Conservation (phyloP, 2,329 filamentous ascomycete genomes). For the Aspergillus flavus region DNA sequence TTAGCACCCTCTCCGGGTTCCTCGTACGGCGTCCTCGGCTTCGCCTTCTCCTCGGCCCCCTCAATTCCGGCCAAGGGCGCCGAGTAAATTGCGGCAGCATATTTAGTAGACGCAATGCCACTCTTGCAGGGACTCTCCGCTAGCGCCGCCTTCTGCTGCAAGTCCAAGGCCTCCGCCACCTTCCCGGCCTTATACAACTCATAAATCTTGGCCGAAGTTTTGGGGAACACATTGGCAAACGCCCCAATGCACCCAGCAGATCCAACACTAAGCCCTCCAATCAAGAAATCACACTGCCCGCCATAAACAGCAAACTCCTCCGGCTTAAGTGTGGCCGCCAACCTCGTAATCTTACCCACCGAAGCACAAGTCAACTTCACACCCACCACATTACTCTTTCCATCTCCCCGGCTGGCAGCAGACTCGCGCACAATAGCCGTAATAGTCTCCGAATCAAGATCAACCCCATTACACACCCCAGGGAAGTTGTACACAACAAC, state of each 20-base stretch:
- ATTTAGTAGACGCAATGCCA: conserved; percentile 70
- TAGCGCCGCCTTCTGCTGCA: conserved; percentile 65
- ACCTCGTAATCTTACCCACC: conserved; percentile 62
- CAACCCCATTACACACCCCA: conserved; percentile 67
- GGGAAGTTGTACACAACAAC: conserved; percentile 72
- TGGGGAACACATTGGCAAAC: conserved; percentile 61
- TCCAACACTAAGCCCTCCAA: conserved; percentile 57
- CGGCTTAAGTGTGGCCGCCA: conserved; percentile 55
- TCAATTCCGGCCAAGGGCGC: conserved; percentile 63
- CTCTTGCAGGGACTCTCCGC: conserved; percentile 68
- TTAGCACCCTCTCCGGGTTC: conserved; percentile 48
- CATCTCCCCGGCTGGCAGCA: conserved; percentile 35
- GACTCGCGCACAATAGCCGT: conserved; percentile 54
- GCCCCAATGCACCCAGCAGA: conserved; percentile 59
- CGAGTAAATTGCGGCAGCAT: conserved; percentile 63
- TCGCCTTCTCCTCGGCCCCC: conserved; percentile 60
- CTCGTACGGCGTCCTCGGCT: conserved; percentile 65
- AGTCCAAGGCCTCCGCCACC: conserved; percentile 58
- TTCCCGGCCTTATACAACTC: conserved; percentile 62
- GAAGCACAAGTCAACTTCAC: conserved; percentile 68
- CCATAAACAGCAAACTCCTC: conserved; percentile 68
- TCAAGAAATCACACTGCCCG: conserved; percentile 72
- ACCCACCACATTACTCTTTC: conserved; percentile 59
- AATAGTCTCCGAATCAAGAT: conserved; percentile 67
- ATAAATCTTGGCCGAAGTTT: conserved; percentile 61